Evolutionary conservation across 108 stramenopile genomes (phyloP), one percentile per base, ranked within the genome.

Genomic region (Stephanodiscus triporus): DNA sequence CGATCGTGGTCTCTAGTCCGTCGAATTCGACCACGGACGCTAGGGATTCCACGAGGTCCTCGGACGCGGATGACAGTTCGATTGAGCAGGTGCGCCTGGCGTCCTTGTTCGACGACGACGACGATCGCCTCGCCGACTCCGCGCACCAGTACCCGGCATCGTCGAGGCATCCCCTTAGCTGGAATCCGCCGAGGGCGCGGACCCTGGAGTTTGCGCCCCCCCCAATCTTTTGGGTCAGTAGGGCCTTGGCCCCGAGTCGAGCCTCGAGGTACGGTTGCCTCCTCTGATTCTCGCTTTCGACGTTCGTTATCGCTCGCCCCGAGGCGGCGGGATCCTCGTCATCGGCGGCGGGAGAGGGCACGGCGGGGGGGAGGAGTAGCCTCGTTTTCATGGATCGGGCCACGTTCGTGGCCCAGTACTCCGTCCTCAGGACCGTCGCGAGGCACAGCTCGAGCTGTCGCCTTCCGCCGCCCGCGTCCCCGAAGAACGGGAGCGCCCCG

Each of bases 11-110:
- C 58, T 94, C 93, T 13, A 95, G 55, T 10, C 93, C 93, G 79
- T 95, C 93, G 78, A 95, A 95, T 77, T 95, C 93, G 0, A 92
- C 89, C 50, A 91, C 54, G 23, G 81, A 75, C 0, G 89, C 93
- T 11, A 95, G 62, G 14, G 81, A 49, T 71, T 95, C 93, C 16
- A 90, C 59, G 29, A 91, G 34, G 23, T 80, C 77, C 8, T 73
- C 80, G 0, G 76, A 19, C 10, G 50, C 42, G 10, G 71, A 10
- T 6, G 17, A 8, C 22, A 81, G 53, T 9, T 74, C 63, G 20
- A 49, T 63, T 8, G 32, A 38, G 23, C 66, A 61, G 23, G 50
- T 60, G 37, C 66, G 30, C 48, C 67, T 30, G 23, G 26, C 50
- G 20, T 34, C 67, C 24, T 20, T 75, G 7, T 17, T 59, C 10